A percentile compares a stretch with the other conserved stretches of the same genome.
These are phyloP conservation scores for Sisymbrium irio DNA, from an alignment of 345 rosid genomes.

Conservation along the genomic window DNA sequence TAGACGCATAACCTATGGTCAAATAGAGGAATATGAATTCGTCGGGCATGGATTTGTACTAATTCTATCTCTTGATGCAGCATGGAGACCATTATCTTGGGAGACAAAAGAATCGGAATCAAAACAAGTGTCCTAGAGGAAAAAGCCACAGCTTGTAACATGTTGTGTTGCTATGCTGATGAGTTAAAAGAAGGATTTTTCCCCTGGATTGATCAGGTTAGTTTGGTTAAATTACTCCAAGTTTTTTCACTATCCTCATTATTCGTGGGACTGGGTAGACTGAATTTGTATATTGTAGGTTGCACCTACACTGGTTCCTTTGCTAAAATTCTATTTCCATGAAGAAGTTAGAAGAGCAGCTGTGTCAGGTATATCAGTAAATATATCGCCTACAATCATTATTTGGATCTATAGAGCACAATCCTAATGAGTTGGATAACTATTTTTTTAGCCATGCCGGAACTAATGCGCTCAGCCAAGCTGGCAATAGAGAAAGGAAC, in stretches of 20 bases:
- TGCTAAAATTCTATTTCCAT: constrained; percentile 96
- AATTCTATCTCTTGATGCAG: constrained; percentile 44
- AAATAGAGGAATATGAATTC: background rate
- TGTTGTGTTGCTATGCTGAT: constrained; percentile 99
- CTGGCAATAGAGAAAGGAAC: constrained; percentile 90
- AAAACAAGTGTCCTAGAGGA: constrained; percentile 98
- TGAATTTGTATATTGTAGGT: constrained; percentile 50
- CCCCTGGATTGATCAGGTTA: constrained; percentile 98
- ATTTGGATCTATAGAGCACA: background rate
- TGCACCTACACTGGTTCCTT: constrained; percentile 92
- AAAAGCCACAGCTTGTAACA: constrained; percentile 98
- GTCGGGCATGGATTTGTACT: background rate
- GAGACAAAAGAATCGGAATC: constrained; percentile 98
- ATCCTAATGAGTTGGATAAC: constrained; percentile 9
- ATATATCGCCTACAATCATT: background rate
- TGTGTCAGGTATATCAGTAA: constrained; percentile 73
- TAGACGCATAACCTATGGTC: background rate
- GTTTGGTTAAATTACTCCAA: constrained; percentile 10
- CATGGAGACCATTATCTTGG: constrained; percentile 99
- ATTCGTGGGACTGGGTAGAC: background rate
- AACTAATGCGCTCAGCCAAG: constrained; percentile 89
- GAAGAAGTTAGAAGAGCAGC: constrained; percentile 99
- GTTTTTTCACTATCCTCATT: constrained; percentile 2
- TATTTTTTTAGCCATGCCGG: constrained; percentile 85
- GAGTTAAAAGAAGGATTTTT: constrained; percentile 98